A percentile compares a stretch with the other conserved stretches of the same genome.
Conservation (phyloP, 1,139 yeast genomes). For the Yamadazyma mexicana region DNA sequence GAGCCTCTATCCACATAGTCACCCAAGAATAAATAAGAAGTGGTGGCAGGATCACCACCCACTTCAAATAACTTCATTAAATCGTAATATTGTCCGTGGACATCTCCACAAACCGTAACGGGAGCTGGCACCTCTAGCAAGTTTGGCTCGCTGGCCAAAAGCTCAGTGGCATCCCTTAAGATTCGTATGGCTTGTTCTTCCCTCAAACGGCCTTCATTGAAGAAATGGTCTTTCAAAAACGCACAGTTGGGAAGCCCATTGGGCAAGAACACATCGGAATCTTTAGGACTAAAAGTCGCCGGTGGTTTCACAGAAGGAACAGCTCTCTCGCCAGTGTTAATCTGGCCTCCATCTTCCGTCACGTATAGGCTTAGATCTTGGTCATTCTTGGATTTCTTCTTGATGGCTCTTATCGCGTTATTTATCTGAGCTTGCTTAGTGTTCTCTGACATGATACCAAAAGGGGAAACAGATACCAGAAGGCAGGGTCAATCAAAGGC, state of each 20-base stretch:
- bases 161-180: slow-evolving; percentile 62
- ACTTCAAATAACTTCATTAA: slow-evolving; percentile 89
- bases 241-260: slow-evolving; percentile 72
- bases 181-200: slow-evolving; percentile 74
- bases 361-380: slow-evolving; percentile 56
- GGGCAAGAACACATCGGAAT: slow-evolving; percentile 62
- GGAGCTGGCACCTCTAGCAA: slow-evolving; percentile 85
- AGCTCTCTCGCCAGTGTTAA: slow-evolving; percentile 70
- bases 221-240: slow-evolving; percentile 73
- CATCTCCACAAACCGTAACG: slow-evolving; percentile 93
- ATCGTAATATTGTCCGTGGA: slow-evolving; percentile 94
- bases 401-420: slow-evolving; percentile 76
- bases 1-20: slow-evolving; percentile 97
- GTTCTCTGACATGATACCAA: slow-evolving; percentile 10
- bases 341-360: slow-evolving; percentile 67
- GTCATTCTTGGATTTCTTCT: slow-evolving; percentile 26
- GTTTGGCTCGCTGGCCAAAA: slow-evolving; percentile 75
- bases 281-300: slow-evolving; percentile 62
- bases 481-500: too few species aligned
- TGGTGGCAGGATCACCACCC: slow-evolving; percentile 81
- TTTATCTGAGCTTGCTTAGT: slow-evolving; percentile 47
- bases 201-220: slow-evolving; percentile 75
- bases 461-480: too few species aligned
- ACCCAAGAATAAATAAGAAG: slow-evolving; percentile 84
- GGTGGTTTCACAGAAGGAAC: slow-evolving; percentile 69